These are phyloP conservation scores for Massariosphaeria phaeospora DNA, from an alignment of 495 filamentous ascomycete genomes.

Conservation along the genomic window DNA sequence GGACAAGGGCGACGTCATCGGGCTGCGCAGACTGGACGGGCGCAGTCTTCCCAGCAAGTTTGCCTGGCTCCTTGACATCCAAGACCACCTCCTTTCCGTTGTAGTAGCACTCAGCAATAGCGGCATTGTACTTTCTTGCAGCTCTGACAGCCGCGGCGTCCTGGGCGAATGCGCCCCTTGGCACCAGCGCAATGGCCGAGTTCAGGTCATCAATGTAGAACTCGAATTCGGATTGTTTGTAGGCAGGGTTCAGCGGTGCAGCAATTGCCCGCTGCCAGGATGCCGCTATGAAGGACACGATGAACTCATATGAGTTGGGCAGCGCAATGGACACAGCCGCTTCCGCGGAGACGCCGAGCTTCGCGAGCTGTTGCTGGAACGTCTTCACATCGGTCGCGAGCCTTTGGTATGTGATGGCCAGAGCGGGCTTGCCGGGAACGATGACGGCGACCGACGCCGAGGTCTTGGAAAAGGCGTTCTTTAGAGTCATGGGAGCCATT, in stretches of 20 bases:
- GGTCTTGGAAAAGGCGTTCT: constrained; percentile 43
- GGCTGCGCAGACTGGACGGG: constrained; percentile 54
- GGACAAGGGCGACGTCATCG: constrained; percentile 52
- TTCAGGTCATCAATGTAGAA: constrained; percentile 79
- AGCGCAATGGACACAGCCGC: constrained; percentile 70
- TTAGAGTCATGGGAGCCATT: constrained; percentile 45
- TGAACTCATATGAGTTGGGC: constrained; percentile 75
- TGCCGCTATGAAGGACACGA: constrained; percentile 72
- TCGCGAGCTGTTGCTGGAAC: constrained; percentile 69
- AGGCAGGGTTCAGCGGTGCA: constrained; percentile 74
- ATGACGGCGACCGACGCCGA: constrained; percentile 56
- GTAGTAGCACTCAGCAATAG: constrained; percentile 78
- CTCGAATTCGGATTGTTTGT: constrained; percentile 83
- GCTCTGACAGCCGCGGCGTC: constrained; percentile 66
- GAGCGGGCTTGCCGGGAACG: constrained; percentile 57
- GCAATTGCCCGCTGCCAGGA: constrained; percentile 74
- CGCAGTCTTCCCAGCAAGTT: constrained; percentile 52
- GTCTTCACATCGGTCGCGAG: constrained; percentile 55
- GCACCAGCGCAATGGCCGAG: constrained; percentile 67
- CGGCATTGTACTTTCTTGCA: constrained; percentile 67
- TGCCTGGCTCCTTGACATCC: constrained; percentile 67
- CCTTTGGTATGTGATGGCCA: constrained; percentile 59
- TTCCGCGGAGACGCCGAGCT: constrained; percentile 58
- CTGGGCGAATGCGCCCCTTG: constrained; percentile 57
- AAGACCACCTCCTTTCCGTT: constrained; percentile 62